Evolutionary conservation across 106 monocot genomes (phyloP).

Genomic region (Phalaenopsis equestris): DNA sequence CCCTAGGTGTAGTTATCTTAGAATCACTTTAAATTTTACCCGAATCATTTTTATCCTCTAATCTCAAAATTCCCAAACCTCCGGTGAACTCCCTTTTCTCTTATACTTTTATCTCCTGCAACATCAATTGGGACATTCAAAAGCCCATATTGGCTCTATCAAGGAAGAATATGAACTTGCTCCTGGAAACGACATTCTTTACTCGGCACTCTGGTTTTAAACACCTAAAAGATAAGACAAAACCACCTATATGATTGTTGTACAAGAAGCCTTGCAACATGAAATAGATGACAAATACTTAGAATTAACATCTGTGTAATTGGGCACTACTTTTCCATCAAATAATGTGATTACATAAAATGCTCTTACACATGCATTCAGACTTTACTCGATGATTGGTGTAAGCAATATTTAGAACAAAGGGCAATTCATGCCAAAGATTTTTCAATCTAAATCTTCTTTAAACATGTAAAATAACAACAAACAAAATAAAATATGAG

Average conservation of each 20-base stretch:
- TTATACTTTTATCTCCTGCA: too few relatives aligned
- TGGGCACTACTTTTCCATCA: background rate
- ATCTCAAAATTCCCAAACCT: too few relatives aligned
- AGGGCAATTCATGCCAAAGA: background rate
- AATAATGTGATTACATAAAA: background rate
- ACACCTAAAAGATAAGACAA: too few relatives aligned
- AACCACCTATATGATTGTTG: background rate
- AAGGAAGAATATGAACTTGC: too few relatives aligned
- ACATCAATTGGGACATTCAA: too few relatives aligned
- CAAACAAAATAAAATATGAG: constrained; percentile 1
- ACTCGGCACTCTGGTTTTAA: too few relatives aligned
- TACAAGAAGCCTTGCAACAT: background rate
- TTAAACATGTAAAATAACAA: background rate
- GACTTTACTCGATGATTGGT: background rate
- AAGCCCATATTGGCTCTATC: too few relatives aligned
- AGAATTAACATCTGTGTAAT: background rate
- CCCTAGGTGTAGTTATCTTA: too few relatives aligned
- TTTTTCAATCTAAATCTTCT: background rate
- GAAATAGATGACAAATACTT: background rate
- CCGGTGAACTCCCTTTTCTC: too few relatives aligned
- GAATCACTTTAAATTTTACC: too few relatives aligned
- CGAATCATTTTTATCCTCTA: too few relatives aligned
- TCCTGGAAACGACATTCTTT: too few relatives aligned
- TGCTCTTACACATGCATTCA: background rate
- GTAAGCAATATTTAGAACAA: background rate